Evolutionary conservation across 2,329 filamentous ascomycete genomes (phyloP).

Genomic region (Chaetomium globosum): DNA sequence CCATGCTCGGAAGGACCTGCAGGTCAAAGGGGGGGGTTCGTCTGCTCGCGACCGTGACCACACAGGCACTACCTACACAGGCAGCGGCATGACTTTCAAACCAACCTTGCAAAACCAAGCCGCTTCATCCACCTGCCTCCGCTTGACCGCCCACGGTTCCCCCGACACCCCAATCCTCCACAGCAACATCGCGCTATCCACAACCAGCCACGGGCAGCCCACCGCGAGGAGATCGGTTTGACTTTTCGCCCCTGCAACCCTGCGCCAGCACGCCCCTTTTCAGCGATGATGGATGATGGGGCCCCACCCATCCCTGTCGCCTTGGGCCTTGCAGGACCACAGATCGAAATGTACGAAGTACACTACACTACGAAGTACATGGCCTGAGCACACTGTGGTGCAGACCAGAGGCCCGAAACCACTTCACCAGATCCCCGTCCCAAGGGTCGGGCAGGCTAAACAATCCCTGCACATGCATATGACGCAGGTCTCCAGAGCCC

Average conservation of each 20-base stretch:
- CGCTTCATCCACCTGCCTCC: slow-evolving; percentile 33
- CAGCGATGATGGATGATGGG: not conserved
- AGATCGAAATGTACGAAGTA: slow-evolving; percentile 4
- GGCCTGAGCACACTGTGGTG: slow-evolving; percentile 13
- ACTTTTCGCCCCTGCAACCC: slow-evolving; percentile 31
- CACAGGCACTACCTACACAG: not conserved
- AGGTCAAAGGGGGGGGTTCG: slow-evolving; percentile 13
- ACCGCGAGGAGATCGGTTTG: slow-evolving; percentile 28
- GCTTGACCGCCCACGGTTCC: slow-evolving; percentile 35
- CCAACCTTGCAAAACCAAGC: slow-evolving; percentile 21
- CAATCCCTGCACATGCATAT: slow-evolving; percentile 41
- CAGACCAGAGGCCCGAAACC: slow-evolving; percentile 35
- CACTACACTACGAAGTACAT: not conserved
- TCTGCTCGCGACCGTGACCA: slow-evolving; percentile 21
- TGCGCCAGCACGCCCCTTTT: slow-evolving; percentile 18
- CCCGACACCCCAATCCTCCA: slow-evolving; percentile 26
- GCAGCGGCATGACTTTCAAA: slow-evolving; percentile 12
- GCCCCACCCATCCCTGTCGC: slow-evolving; percentile 35
- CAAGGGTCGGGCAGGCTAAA: slow-evolving; percentile 35
- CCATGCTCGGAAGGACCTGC: slow-evolving; percentile 18
- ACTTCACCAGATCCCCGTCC: slow-evolving; percentile 30
- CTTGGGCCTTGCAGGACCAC: slow-evolving; percentile 33
- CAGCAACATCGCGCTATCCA: slow-evolving; percentile 22
- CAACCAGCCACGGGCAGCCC: slow-evolving; percentile 31
- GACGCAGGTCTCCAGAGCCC: slow-evolving; percentile 41